Percentiles rank a stretch among this genome's conserved stretches.
Evolutionary conservation across 1,284 basidiomycete species (phyloP).

Genomic region (Dichomitus squalens): DNA sequence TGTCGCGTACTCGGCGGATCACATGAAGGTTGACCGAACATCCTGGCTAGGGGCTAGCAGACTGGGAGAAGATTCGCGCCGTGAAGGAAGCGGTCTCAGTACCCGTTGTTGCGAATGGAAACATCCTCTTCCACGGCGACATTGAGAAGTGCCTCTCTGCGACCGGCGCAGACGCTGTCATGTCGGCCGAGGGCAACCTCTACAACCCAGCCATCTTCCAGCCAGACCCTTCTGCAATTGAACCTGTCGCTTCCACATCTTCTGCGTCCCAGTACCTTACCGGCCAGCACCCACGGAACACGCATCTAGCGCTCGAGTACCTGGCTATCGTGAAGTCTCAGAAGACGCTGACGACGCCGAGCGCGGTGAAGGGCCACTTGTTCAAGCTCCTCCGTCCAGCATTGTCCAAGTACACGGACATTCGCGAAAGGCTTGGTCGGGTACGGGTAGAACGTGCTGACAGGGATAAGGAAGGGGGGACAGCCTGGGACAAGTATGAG

Average conservation of each 20-base stretch:
- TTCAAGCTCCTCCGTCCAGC: slow-evolving; percentile 91
- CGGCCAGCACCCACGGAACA: slow-evolving; percentile 60
- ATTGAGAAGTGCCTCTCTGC: slow-evolving; percentile 75
- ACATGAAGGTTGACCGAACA: neutral
- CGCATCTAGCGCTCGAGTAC: slow-evolving; percentile 83
- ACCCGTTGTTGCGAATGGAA: slow-evolving; percentile 98
- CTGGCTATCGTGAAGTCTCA: slow-evolving; percentile 78
- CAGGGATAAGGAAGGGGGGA: slow-evolving; percentile 41
- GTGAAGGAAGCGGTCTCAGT: slow-evolving; percentile 74
- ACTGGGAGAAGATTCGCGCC: slow-evolving; percentile 40
- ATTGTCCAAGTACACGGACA: slow-evolving; percentile 67
- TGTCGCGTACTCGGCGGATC: too few relatives aligned
- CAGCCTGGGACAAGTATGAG: slow-evolving; percentile 56
- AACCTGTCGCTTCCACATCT: slow-evolving; percentile 25
- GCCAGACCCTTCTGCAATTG: slow-evolving; percentile 5
- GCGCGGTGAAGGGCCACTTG: slow-evolving; percentile 89
- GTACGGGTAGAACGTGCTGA: slow-evolving; percentile 39
- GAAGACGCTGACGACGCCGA: slow-evolving; percentile 71
- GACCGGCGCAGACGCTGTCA: slow-evolving; percentile 90
- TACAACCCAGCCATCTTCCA: slow-evolving; percentile 90
- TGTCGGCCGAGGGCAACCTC: slow-evolving; percentile 95
- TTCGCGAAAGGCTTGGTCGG: slow-evolving; percentile 72
- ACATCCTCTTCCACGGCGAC: slow-evolving; percentile 86
- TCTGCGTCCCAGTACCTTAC: slow-evolving; percentile 38
- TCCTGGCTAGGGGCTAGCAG: slow-evolving; percentile 46